A percentile compares a stretch with the other conserved stretches of the same genome.
Evolutionary conservation across 352 stramenopile species (phyloP).

Genomic region (Phytophthora podocarpi): DNA sequence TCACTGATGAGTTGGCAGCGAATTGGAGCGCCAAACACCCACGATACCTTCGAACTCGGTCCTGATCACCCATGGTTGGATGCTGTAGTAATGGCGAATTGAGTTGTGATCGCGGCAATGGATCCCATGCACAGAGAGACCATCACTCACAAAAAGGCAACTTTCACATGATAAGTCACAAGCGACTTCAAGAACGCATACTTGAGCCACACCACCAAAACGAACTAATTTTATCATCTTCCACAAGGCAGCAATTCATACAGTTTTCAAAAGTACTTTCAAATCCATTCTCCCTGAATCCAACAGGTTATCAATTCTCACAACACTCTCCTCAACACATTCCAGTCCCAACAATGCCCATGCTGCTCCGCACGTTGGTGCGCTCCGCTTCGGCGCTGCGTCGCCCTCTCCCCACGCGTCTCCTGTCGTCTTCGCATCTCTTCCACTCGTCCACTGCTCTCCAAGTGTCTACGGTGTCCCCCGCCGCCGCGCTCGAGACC

Average conservation of each 20-base stretch:
- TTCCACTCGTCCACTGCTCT: constrained; percentile 10
- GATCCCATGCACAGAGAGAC: constrained; percentile 5
- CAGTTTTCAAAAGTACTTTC: background rate
- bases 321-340: background rate
- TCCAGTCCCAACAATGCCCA: background rate
- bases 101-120: background rate
- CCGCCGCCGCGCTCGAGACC: background rate
- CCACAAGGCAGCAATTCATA: background rate
- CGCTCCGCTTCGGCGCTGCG: constrained; percentile 9
- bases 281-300: background rate
- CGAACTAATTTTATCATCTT: background rate
- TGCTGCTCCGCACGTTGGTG: constrained; percentile 11
- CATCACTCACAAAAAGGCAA: constrained; percentile 23
- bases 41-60: constrained; percentile 35
- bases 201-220: constrained; percentile 8
- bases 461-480: background rate
- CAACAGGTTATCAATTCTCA: constrained; percentile 1
- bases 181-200: too few species aligned
- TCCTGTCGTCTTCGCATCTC: background rate
- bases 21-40: constrained; percentile 48
- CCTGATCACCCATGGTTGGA: constrained; percentile 7
- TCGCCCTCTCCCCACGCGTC: constrained; percentile 5
- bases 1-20: constrained; percentile 21
- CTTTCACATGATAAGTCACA: too few species aligned
- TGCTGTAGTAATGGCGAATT: background rate